Percentiles rank a stretch among this genome's conserved stretches.
Conservation (phyloP, 352 stramenopile genomes). For the Pythium rishiriense region DNA sequence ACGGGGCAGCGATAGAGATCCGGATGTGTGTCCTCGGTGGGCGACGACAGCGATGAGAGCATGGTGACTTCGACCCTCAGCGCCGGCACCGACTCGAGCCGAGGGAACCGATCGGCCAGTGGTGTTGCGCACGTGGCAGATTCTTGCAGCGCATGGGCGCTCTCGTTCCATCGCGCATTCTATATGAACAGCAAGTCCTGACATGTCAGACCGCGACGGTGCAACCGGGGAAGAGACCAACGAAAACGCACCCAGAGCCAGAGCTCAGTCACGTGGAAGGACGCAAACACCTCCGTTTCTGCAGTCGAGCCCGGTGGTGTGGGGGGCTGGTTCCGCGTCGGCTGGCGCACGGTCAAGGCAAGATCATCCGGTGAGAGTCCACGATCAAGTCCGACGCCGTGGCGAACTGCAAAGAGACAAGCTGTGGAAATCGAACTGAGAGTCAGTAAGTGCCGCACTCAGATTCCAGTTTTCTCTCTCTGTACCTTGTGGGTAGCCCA, state of each 20-base stretch:
- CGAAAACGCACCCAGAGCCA: constrained; percentile 43
- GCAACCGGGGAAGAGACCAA: neutral
- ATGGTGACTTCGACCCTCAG: constrained; percentile 15
- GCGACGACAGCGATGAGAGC: neutral
- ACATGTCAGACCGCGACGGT: neutral
- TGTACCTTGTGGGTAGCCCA: constrained; percentile 52
- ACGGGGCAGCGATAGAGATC: constrained; percentile 38
- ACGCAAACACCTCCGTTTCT: constrained; percentile 23
- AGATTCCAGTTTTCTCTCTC: no score
- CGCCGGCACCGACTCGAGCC: constrained; percentile 16
- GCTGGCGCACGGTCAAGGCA: constrained; percentile 24
- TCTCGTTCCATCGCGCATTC: constrained; percentile 40
- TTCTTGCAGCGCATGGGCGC: constrained; percentile 19
- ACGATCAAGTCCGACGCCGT: constrained; percentile 30
- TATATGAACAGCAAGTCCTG: constrained; percentile 19
- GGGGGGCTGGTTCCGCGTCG: neutral
- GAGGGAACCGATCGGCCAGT: neutral
- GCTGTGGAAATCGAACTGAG: constrained; percentile 23
- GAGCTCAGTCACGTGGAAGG: constrained; percentile 39
- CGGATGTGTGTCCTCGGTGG: neutral
- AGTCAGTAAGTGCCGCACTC: neutral
- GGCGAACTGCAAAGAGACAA: constrained; percentile 38
- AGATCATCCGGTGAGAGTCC: constrained; percentile 24
- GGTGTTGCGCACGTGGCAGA: neutral
- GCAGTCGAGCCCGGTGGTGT: neutral